These are phyloP conservation scores for Besnoitia besnoiti DNA, from an alignment of 169 alveolate genomes.

Conservation along the genomic window DNA sequence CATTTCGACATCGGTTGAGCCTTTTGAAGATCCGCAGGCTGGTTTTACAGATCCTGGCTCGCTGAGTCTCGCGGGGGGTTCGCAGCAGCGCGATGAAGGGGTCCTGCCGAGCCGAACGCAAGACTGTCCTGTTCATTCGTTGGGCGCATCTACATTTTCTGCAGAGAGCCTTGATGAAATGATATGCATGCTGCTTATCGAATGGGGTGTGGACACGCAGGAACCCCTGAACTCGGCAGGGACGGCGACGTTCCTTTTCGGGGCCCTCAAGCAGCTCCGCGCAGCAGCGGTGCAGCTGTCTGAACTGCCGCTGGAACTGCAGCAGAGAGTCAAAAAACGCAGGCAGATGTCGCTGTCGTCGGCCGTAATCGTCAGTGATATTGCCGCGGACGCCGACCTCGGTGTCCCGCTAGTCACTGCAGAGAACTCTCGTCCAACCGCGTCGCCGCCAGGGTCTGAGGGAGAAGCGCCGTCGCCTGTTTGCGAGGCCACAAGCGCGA, in stretches of 20 bases:
- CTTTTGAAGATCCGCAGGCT: background rate
- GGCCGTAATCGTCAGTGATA: background rate
- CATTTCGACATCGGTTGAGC: background rate
- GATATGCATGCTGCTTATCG: constrained; percentile 15
- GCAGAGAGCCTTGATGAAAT: background rate
- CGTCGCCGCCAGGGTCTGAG: background rate
- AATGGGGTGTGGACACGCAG: background rate
- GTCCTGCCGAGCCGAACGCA: background rate
- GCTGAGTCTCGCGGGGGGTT: background rate
- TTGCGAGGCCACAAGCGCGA: background rate
- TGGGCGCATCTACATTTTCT: background rate
- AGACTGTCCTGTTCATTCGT: too few relatives aligned
- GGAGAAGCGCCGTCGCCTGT: background rate
- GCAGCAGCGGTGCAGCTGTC: background rate
- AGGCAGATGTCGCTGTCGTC: background rate
- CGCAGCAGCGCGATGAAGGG: background rate
- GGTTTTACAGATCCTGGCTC: background rate
- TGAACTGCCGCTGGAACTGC: background rate
- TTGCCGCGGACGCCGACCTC: background rate
- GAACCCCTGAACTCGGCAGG: constrained; percentile 5
- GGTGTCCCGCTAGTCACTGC: too few relatives aligned
- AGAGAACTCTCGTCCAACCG: background rate
- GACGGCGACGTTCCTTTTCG: background rate
- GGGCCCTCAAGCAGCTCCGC: constrained; percentile 18
- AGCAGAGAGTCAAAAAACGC: background rate